Base-by-base conservation (phyloP, 768 basidiomycete species). In the Udeniomyces megalosporus region DNA sequence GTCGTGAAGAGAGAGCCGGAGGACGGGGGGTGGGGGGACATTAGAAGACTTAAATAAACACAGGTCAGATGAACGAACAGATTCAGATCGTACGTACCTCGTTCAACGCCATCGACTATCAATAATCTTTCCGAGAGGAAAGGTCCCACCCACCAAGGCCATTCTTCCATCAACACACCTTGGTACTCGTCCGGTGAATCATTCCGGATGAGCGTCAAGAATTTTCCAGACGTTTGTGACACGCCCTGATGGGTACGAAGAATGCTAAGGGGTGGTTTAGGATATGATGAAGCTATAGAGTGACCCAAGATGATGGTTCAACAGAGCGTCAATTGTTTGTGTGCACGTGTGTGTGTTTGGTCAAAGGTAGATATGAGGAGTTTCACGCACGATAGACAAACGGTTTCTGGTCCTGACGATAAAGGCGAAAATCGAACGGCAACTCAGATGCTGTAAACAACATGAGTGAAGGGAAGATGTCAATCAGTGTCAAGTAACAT, bases 111-210 rank as follows among this genome's bases (percentile, higher is more conserved):
- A 53, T 81, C 74, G 14, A 82, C 70, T 26, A 74, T 71, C 0
- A 82, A 74, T 22, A 75, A 72, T 56, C 93, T 74, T 7, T 90
- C 90, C 73, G 89, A 85, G 66, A 93, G 76, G 76, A 86, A 90
- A 52, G 88, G 83, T 62, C 88, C 85, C 42, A 96, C 77, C 69
- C 90, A 83, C 83, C 91, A 93, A 4, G 93, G 95, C 79, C 92
- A 84, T 1, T 85, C 86, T 74, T 97, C 95, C 48, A 91, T 79
- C 72, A 92, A 95, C 10, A 84, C 72, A 0, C 84, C 77, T 22
- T 76, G 71, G 24, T 81, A 67, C 1, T 76, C 66, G 5, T 73
- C 70, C 22, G 74, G 66, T 44, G 75, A 75, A 64, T 81, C 77
- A 69, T 93, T 95, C 6, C 70, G 77, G 56, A 96, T 71, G 26